These are phyloP conservation scores for Penicillium janthinellum DNA, from an alignment of 2,329 filamentous ascomycete species.

Conservation along the genomic window DNA sequence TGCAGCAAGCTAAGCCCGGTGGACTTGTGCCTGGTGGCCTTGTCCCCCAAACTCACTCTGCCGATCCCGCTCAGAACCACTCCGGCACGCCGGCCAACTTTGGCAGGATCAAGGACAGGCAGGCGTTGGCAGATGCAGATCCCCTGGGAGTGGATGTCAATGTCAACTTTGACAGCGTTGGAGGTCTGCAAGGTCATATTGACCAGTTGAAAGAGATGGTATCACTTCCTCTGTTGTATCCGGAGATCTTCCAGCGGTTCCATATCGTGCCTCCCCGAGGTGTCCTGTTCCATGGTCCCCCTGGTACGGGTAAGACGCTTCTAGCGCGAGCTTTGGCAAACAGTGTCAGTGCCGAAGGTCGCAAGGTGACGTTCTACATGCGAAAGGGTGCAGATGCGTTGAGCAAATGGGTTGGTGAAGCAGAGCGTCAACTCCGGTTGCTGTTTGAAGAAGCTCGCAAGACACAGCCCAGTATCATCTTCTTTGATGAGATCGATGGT, in stretches of 20 bases:
- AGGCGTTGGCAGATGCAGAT: slow-evolving; percentile 88
- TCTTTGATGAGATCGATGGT: slow-evolving; percentile 99
- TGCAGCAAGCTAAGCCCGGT: slow-evolving; percentile 62
- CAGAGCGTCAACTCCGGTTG: slow-evolving; percentile 88
- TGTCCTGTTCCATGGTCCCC: slow-evolving; percentile 94
- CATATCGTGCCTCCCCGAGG: slow-evolving; percentile 92
- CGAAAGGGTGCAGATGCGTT: slow-evolving; percentile 96
- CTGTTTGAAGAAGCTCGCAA: slow-evolving; percentile 95
- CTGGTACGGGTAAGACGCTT: slow-evolving; percentile 97
- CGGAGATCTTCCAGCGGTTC: slow-evolving; percentile 88
- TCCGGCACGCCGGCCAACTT: slow-evolving; percentile 75
- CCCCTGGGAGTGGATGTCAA: slow-evolving; percentile 89
- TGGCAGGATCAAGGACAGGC: slow-evolving; percentile 90
- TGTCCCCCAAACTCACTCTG: slow-evolving; percentile 56
- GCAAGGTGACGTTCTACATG: slow-evolving; percentile 99
- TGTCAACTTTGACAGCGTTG: slow-evolving; percentile 92
- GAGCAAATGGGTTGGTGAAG: slow-evolving; percentile 98
- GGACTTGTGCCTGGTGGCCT: slow-evolving; percentile 60
- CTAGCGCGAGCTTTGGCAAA: slow-evolving; percentile 90
- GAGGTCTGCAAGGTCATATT: slow-evolving; percentile 89
- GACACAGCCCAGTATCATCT: slow-evolving; percentile 97
- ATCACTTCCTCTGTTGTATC: slow-evolving; percentile 87
- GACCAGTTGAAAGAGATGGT: slow-evolving; percentile 99
- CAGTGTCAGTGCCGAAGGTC: slow-evolving; percentile 82
- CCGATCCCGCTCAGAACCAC: slow-evolving; percentile 57